Base-by-base conservation (phyloP, 2,329 filamentous ascomycete genomes). In the Colletotrichum gloeosporioides region DNA sequence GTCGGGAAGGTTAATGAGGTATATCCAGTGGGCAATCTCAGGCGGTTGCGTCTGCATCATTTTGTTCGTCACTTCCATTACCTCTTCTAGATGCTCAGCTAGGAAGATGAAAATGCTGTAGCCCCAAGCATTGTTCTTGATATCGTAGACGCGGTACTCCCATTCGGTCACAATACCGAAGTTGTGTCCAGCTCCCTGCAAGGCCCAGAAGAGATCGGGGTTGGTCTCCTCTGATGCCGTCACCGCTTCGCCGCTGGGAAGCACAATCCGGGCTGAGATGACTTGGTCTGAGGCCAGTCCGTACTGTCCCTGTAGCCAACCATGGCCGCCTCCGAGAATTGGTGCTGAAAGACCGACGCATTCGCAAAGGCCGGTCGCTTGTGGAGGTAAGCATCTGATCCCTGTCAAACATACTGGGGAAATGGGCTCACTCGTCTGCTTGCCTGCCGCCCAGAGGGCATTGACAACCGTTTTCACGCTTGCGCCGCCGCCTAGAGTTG, bases 111-210 rank as follows among this genome's bases (percentile, higher is more conserved):
- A 10, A 69, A 80, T 71, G n/a, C 70, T 25, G 6, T 59, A 74
- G n/a, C 59, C 32, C 79, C 77, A 81, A 79, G 82, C 22, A 78
- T 79, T 10, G 53, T 79, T 67, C 78, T 78, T 66, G 32, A 80
- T 29, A n/a, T 69, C 75, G 36, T 73, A 82, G 29, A 81, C 80
- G 77, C 85, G 84, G 18, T 79, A 57, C 75, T 81, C 84, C 31
- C 87, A 80, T 76, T 84, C 86, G 79, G 88, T 80, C 36, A 90
- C 85, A 66, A 90, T 86, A 57, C 88, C 88, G 77, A 90, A 86
- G 77, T 90, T 90, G 18, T 86, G 87, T 3, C 87, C 88, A 3
- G 88, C 89, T n/a, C 89, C 89, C 80, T 83, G 87, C 1, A 90
- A 79, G 18, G 86, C 88, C 88, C 88, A 90, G 77, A 89, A 83